These are phyloP conservation scores for Syzygium oleosum DNA, from an alignment of 345 rosid species.

Conservation along the genomic window DNA sequence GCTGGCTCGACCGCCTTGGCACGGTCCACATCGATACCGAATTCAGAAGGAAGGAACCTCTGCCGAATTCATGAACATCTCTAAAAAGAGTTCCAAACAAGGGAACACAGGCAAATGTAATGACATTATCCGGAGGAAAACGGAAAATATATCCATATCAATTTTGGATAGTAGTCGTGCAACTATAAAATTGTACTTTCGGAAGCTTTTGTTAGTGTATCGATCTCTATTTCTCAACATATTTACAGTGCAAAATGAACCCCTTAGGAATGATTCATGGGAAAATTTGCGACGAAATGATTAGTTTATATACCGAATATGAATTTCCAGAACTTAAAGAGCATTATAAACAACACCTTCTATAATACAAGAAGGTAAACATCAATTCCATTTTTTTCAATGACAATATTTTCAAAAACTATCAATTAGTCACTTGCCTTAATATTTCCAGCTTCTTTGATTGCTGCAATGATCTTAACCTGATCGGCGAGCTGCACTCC, in stretches of 20 bases:
- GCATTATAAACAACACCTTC: background rate
- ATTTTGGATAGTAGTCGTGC: background rate
- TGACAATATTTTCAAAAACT: background rate
- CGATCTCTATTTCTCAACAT: background rate
- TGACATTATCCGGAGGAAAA: background rate
- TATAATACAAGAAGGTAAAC: background rate
- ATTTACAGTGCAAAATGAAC: background rate
- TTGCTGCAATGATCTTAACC: slow-evolving; percentile 22
- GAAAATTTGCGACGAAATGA: background rate
- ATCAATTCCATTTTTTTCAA: background rate
- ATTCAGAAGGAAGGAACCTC: slow-evolving; percentile 33
- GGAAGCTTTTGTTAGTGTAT: background rate
- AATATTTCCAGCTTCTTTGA: slow-evolving; percentile 27
- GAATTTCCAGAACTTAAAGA: background rate
- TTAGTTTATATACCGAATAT: background rate
- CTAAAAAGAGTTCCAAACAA: background rate
- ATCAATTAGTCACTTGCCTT: slow-evolving; percentile 4
- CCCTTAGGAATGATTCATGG: background rate
- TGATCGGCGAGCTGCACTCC: slow-evolving; percentile 8
- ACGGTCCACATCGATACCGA: slow-evolving; percentile 15
- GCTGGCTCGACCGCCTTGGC: slow-evolving; percentile 14
- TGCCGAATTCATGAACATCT: background rate
- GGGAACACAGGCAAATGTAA: background rate
- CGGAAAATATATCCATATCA: background rate
- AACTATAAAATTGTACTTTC: background rate